phyloP scores from a whole-genome alignment of 129 eudicot genomes.

The Centrapalus pauciflorus region DNA sequence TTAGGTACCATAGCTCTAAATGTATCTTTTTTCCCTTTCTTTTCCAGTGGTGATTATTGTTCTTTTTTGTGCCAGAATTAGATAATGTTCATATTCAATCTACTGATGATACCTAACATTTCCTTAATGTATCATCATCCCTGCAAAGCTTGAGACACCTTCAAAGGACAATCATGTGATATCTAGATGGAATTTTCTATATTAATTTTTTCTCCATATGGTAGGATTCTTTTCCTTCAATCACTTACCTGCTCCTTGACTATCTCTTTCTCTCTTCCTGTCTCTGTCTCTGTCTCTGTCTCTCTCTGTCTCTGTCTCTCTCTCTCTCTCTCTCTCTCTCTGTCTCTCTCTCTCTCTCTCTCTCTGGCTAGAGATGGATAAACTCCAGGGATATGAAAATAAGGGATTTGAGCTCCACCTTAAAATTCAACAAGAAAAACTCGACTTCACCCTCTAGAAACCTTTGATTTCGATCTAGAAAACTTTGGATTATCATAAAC shows the following conservation, averaged over 20 bases:
- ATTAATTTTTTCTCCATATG: not conserved
- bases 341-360: too few species aligned
- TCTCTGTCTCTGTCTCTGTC: too few species aligned
- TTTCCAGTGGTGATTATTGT: not conserved
- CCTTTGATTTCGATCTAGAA: not conserved
- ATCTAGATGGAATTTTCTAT: not conserved
- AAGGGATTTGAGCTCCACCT: not conserved
- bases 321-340: too few species aligned
- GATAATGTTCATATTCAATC: not conserved
- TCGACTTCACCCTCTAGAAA: not conserved
- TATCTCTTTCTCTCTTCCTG: not conserved
- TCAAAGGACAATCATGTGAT: too few species aligned
- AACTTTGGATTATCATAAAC: not conserved
- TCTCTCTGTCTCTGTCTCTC: too few species aligned
- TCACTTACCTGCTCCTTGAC: not conserved
- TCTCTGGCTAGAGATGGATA: not conserved
- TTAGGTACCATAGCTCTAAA: not conserved
- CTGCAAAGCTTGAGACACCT: not conserved
- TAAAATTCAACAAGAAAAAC: not conserved
- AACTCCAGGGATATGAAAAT: not conserved
- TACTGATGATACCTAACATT: not conserved
- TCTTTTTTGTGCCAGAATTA: not conserved
- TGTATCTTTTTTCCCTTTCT: not conserved
- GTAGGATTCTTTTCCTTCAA: not conserved
- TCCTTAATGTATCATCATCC: not conserved